Base-by-base conservation (phyloP, 169 alveolate species). In the Babesia ovis region DNA sequence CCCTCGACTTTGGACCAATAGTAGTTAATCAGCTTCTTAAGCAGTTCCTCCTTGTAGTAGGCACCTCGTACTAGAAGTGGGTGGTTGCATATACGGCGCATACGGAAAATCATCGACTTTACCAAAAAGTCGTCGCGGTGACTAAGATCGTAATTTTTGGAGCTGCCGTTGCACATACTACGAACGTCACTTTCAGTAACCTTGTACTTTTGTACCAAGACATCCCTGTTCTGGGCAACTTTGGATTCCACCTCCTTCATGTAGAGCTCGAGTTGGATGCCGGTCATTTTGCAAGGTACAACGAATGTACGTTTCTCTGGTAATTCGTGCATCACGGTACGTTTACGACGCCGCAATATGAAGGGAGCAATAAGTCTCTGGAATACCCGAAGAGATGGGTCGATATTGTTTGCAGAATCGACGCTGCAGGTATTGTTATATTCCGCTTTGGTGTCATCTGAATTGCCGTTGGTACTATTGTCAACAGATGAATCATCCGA, bases 51-150 rank as follows among this genome's bases (percentile, higher is more conserved):
- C 42, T 86, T 73, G 57, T 84, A 89, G 69, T 72, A 94, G 55
- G 82, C 74, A 6, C 93, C 91, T 55, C 90, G 92, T 80, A 90
- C 90, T 64, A 94, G 79, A 8, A 94, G 85, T 22, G 97, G 92
- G 64, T 94, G 97, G 67, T 94, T 94, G 83, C 97, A 93, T 45
- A 94, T 93, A 37, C 97, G 83, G 27, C 97, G 68, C 72, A 94
- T 77, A 34, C 94, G 90, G 60, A 87, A 93, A 4, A 93, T 68
- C 9, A 92, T 80, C 18, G 94, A 91, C 50, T 91, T 92, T 25
- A 93, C 92, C 66, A 90, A 86, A 67, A 16, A 84, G 70, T 79
- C 90, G 22, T 68, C 89, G 29, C 90, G 77, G 6, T 67, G 61
- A 5, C 55, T 39, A 9, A 64, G 16, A 4, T 16, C 32, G 51